These are phyloP conservation scores for Kwoniella europaea DNA, from an alignment of 768 basidiomycete species.

Conservation along the genomic window DNA sequence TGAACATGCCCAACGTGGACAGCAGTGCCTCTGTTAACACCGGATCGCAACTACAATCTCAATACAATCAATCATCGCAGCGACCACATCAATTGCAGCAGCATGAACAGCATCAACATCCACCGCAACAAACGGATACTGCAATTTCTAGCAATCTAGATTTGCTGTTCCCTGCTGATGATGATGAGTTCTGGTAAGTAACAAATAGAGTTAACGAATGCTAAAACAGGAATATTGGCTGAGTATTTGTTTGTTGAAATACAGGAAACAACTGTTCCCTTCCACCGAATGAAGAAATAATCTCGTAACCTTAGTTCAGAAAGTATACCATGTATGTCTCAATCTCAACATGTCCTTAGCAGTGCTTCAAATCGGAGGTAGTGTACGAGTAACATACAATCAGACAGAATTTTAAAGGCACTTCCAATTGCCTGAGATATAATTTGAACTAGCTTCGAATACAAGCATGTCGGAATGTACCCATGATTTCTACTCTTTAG, in stretches of 20 bases:
- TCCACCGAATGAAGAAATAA: background rate
- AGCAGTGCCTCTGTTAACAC: too few relatives aligned
- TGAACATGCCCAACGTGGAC: background rate
- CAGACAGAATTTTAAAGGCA: too few relatives aligned
- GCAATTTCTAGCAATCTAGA: background rate
- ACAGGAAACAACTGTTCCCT: constrained; percentile 4
- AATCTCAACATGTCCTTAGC: background rate
- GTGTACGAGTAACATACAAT: too few relatives aligned
- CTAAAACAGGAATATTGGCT: background rate
- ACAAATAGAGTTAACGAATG: too few relatives aligned
- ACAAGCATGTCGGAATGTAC: too few relatives aligned
- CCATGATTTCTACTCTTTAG: background rate
- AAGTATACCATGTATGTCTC: background rate
- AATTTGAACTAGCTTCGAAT: too few relatives aligned
- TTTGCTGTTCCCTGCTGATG: constrained; percentile 15
- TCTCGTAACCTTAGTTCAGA: background rate
- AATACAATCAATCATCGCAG: background rate
- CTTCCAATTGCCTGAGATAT: too few relatives aligned
- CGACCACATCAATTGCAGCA: background rate
- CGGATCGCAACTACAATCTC: too few relatives aligned
- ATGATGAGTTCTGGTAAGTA: constrained; percentile 24
- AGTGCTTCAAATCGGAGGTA: too few relatives aligned
- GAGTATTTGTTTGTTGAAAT: background rate
- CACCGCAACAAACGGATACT: background rate
- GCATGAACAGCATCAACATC: background rate